Evolutionary conservation across 305 asterid species (phyloP), one percentile per base, ranked within the genome.

Genomic region (Fraxinus dipetala): DNA sequence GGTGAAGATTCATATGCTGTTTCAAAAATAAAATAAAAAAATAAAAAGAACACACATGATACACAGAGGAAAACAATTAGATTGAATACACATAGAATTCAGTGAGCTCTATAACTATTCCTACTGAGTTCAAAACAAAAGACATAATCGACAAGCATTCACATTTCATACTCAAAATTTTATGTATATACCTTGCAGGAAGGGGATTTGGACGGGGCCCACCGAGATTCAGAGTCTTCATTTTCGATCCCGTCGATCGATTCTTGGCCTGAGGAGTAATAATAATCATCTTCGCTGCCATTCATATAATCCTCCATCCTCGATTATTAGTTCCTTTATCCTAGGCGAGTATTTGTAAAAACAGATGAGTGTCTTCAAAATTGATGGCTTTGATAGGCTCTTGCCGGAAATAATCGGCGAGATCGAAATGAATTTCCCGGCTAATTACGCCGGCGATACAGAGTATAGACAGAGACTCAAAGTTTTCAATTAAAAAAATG

Each of bases 221-320:
- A 89, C 78, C 20, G 87, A 34, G 80, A 59, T 79, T 90, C 92
- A 31, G 89, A 48, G 79, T 91, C 95, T 0, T 91, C 95, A 82
- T 89, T 88, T 35, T 91, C 99, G 32, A 91, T 79, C 38, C 88
- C 97, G n/a, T 87, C 92, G 20, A 89, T 83, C 72, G 92, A 86
- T 35, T 88, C 96, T 36, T 76, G 90, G 89, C 92, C 96, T 85
- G 92, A 92, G 13, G 89, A 63, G 31, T 26, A 76, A 67, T 79
- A 86, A 83, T 48, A 84, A 45, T 87, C 97, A 20, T 90, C 94
- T n/a, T 93, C 96, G 76, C 84, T 85, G 67, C 91, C 85, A 82
- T 93, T 91, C 87, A 85, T 30, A 31, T 79, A 89, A 81, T 92
- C 93, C 87, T 87, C 96, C 96, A 91, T 90, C 61, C 78, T 78